Evolutionary conservation across 805 yeast genomes (phyloP).

Genomic region (Pichia nanzhaoensis): DNA sequence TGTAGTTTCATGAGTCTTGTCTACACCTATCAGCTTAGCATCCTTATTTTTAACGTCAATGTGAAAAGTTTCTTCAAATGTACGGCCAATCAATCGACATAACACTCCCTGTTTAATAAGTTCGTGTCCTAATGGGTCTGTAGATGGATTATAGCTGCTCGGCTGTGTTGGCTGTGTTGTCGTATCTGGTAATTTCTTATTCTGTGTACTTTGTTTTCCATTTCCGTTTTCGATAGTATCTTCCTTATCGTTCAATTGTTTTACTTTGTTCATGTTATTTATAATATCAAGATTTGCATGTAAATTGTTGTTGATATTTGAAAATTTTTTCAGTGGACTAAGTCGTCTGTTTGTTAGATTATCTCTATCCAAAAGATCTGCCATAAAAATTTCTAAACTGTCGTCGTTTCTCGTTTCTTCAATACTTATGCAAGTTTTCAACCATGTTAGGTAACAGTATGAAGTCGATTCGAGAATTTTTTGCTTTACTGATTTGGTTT

Average conservation of each 20-base stretch:
- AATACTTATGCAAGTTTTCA: too few species aligned
- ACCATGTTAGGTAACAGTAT: too few species aligned
- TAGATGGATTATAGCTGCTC: conserved; percentile 24
- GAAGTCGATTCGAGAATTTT: too few species aligned
- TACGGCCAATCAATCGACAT: conserved; percentile 32
- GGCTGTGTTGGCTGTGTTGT: conserved; percentile 36
- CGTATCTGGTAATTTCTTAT: conserved; percentile 8
- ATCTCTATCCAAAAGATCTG: neutral
- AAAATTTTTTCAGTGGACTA: too few species aligned
- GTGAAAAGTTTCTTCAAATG: conserved; percentile 22
- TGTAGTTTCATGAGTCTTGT: conserved; percentile 2
- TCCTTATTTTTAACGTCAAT: conserved; percentile 27
- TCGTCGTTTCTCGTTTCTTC: neutral
- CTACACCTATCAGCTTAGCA: conserved; percentile 10
- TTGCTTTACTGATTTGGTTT: too few species aligned
- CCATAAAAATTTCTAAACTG: neutral
- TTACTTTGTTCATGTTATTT: too few species aligned
- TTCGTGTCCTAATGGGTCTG: conserved; percentile 23
- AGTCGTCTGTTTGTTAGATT: too few species aligned
- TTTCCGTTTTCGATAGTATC: neutral
- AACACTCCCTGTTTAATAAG: conserved; percentile 28
- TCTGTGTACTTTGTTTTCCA: conserved; percentile 9
- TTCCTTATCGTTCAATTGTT: neutral
- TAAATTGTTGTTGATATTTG: too few species aligned
- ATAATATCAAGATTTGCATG: too few species aligned